A percentile compares a stretch with the other conserved stretches of the same genome.
Evolutionary conservation across 331 rosid species (phyloP).

Genomic region (Acacia concinna): DNA sequence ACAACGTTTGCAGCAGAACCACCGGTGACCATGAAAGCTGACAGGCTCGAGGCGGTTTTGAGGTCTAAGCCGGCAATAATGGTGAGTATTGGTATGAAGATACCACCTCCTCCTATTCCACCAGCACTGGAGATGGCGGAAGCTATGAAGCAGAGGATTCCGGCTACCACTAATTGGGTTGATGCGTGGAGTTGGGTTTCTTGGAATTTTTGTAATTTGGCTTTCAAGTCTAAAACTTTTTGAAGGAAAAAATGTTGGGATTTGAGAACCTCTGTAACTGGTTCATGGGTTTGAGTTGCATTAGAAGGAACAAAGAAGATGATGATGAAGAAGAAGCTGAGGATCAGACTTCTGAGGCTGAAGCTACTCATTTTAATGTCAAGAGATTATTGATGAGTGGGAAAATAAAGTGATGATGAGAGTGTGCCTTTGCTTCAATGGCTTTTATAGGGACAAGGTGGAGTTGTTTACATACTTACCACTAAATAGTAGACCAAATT

Average conservation of each 20-base stretch:
- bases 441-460: slow-evolving; percentile 27
- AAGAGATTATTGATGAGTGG: background rate
- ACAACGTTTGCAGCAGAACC: slow-evolving; percentile 7
- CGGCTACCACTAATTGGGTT: background rate
- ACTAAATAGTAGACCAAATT: too few species aligned
- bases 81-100: slow-evolving; percentile 60
- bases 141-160: slow-evolving; percentile 8
- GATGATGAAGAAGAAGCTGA: slow-evolving; percentile 36
- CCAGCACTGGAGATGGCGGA: slow-evolving; percentile 18
- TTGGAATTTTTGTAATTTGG: background rate
- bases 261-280: slow-evolving; percentile 38
- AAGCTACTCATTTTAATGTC: slow-evolving; percentile 36
- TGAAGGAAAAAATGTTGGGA: slow-evolving; percentile 26
- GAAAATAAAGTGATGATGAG: slow-evolving; percentile 3
- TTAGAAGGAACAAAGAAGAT: slow-evolving; percentile 39
- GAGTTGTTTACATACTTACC: background rate
- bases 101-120: slow-evolving; percentile 91
- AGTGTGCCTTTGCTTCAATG: background rate
- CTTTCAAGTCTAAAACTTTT: slow-evolving; percentile 36
- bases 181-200: slow-evolving; percentile 27
- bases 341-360: slow-evolving; percentile 29
- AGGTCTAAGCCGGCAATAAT: slow-evolving; percentile 5
- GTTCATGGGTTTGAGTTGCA: slow-evolving; percentile 49
- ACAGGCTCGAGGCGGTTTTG: slow-evolving; percentile 1
- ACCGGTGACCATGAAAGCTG: slow-evolving; percentile 8